Evolutionary conservation across 805 yeast genomes (phyloP).

Genomic region (Debaryomyces tyrocola): DNA sequence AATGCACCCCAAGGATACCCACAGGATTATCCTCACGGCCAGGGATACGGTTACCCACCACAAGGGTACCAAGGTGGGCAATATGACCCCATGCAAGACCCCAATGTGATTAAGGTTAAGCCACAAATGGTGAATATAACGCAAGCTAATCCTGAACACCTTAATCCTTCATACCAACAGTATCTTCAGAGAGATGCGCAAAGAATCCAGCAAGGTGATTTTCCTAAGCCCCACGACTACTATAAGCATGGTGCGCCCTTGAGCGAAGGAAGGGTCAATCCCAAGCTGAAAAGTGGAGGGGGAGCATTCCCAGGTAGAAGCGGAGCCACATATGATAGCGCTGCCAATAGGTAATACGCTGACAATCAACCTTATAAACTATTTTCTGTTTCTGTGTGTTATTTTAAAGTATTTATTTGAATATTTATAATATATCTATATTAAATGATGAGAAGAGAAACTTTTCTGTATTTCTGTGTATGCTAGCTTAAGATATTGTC

Average conservation of each 20-base stretch:
- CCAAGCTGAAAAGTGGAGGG: constrained; percentile 23
- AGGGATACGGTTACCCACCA: not conserved
- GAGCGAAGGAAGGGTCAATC: constrained; percentile 21
- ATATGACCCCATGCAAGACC: constrained; percentile 22
- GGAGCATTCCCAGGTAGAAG: constrained; percentile 37
- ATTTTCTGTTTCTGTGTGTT: too few relatives aligned
- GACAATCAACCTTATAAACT: not conserved
- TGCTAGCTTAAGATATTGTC: constrained; percentile 31
- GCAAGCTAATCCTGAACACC: constrained; percentile 33
- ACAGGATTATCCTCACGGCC: constrained; percentile 1
- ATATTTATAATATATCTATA: not conserved
- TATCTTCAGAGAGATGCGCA: constrained; percentile 31
- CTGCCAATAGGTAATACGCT: constrained; percentile 25
- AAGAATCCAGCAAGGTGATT: constrained; percentile 30
- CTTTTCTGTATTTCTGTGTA: not conserved
- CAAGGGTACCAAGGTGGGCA: constrained; percentile 3
- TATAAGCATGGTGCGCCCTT: constrained; percentile 38
- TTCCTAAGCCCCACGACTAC: constrained; percentile 23
- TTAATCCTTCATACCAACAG: constrained; percentile 38
- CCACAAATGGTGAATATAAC: constrained; percentile 39
- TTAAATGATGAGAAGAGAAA: not conserved
- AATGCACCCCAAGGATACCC: not conserved
- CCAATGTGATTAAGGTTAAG: constrained; percentile 28
- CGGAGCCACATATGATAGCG: constrained; percentile 36
- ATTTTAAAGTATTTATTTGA: not conserved